Percentiles rank a stretch among this genome's conserved stretches.
Conservation (phyloP, 169 alveolate genomes). For the Eimeria mitis region DNA sequence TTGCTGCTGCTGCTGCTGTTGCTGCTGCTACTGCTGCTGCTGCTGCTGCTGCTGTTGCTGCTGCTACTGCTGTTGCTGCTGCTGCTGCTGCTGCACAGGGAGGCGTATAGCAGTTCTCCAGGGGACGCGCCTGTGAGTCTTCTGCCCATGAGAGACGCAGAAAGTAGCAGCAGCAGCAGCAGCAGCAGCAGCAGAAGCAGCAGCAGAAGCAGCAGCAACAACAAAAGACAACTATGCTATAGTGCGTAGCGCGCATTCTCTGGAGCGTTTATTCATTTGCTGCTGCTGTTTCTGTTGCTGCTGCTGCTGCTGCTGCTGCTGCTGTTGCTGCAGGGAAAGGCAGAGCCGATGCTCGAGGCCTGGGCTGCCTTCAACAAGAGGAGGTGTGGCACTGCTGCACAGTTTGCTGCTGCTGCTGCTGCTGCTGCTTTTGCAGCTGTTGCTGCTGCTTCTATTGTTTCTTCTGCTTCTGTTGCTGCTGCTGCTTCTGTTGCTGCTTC, state of each 20-base stretch:
- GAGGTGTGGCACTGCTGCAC: not conserved
- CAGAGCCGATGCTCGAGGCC: conserved; percentile 38
- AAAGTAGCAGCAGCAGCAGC: conserved; percentile 15
- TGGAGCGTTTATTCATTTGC: not conserved
- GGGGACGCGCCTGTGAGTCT: conserved; percentile 17
- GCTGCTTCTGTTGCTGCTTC: too few relatives aligned
- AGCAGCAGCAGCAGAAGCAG: conserved; percentile 7
- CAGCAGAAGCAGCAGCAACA: not conserved
- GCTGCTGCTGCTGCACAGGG: conserved; percentile 62
- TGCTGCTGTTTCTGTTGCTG: not conserved
- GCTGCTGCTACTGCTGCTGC: not conserved
- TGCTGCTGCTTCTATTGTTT: not conserved
- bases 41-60: not conserved
- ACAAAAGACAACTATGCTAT: not conserved
- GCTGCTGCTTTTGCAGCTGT: conserved; percentile 19
- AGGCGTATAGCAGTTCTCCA: conserved; percentile 26
- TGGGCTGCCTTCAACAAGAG: conserved; percentile 59
- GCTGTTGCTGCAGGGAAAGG: conserved; percentile 36
- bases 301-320: conserved; percentile 37
- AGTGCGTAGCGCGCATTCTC: not conserved
- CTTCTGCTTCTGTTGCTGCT: too few relatives aligned
- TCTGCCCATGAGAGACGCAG: not conserved
- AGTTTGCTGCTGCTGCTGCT: not conserved
- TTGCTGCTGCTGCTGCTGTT: not conserved
- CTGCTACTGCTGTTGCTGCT: not conserved